Evolutionary conservation across 345 rosid species (phyloP), one percentile per base, ranked within the genome.

Genomic region (Moricandia moricandioides): DNA sequence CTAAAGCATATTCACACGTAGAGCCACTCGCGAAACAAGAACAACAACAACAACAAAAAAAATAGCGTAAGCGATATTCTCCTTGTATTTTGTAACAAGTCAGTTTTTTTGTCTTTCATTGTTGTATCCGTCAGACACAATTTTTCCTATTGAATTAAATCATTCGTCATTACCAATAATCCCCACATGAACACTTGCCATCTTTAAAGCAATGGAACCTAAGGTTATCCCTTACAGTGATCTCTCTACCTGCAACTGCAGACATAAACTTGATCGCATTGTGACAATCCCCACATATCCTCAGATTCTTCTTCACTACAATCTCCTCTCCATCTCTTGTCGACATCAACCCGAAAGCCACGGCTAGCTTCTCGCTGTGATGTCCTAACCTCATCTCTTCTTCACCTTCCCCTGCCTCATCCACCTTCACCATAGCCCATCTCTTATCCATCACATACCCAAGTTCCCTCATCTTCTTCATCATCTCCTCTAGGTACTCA

Each of bases 221-320:
- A 61, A 78, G 81, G 14, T 89, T 74, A 79, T 91, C 98, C 60
- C 97, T 86, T 11, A 89, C 81, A 17, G 82, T 88, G 69, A 93
- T 93, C 83, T 82, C 86, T 74, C 98, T 86, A 61, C 81, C 79
- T 8, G 56, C 4, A 70, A 91, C 78, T 0, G 40, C 57, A 33
- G 98, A 93, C 39, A 93, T 86, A 33, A 83, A 82, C 75, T 93
- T 91, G 78, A 93, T 84, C 21, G 91, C 98, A 79, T 87, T 84
- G 30, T 93, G 96, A 73, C 97, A 93, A 74, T 93, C 96, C 30
- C 97, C 98, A 57, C 98, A 91, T 58, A 91, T 93, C 62, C 98
- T 83, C 43, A 91, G 75, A 80, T 93, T 93, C 84, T 91, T 91
- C 18, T 87, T 80, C 78, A 91, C 97, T 3, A 88, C 75, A 70